Evolutionary conservation across 1,284 basidiomycete species (phyloP), one percentile per base, ranked within the genome.

Genomic region (Salmacisia buchloeana): DNA sequence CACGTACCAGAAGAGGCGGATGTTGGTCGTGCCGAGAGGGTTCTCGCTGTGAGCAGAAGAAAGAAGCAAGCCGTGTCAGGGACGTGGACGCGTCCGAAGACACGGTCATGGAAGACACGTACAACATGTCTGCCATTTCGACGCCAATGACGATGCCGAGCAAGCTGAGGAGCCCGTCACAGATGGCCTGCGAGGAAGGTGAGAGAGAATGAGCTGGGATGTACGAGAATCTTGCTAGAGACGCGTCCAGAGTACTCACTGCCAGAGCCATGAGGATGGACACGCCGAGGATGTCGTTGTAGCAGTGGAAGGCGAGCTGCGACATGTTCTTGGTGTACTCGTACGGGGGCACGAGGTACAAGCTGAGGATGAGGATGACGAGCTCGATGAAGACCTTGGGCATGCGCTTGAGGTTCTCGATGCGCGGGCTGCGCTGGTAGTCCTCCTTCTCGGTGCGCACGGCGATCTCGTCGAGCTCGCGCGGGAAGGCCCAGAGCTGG

Each of bases 91-190:
- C 2, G 27, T 2, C 25, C 5, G 25, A 31, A 33, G 5, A 27
- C 9, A 10, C 31, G 25, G 2, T 18, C 27, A n/a, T 23, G 38
- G 18, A 23, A 10, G 5, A 6, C 25, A 59, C 58, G 15, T 41
- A 63, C 61, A 79, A 79, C 72, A 78, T 75, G 54, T 76, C 72
- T 41, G 69, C 68, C 73, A 78, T 78, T 65, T 79, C 77, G 33
- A 78, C 67, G 57, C 71, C 63, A 61, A 72, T 62, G 12, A 77
- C 5, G 35, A 79, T 69, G 27, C 76, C 77, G 21, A 76, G 23
- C 18, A 58, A 0, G 69, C 75, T 75, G 63, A 75, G 70, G 35
- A 75, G 56, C 31, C 73, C 73, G 39, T 75, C 73, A 33, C 73
- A 54, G 27, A 54, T 54, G 29, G 49, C 49, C 49, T 54, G 46